Base-by-base conservation (phyloP, 2,329 filamentous ascomycete genomes). In the Akanthomyces uredinophilus region DNA sequence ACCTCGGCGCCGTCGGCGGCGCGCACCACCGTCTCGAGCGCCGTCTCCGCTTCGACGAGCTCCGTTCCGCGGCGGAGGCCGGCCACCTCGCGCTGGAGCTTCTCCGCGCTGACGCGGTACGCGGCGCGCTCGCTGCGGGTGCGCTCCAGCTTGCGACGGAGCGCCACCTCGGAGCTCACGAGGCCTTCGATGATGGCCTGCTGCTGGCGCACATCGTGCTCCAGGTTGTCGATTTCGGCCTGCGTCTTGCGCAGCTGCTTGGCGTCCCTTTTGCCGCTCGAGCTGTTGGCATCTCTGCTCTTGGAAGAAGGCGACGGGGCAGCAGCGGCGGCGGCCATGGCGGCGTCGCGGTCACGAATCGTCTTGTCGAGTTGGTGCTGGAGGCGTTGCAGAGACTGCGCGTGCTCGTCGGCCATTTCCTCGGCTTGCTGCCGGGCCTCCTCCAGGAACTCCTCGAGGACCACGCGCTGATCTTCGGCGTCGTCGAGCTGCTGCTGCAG, bases 121-220 rank as follows among this genome's bases (percentile, higher is more conserved):
- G 78, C 75, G 16, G 83, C 81, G 27, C 86, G 81, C 70, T 92
- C 87, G 68, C 85, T 85, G 29, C 88, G 87, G 4, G 85, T 84
- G 56, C 87, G 83, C 62, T 90, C 86, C 22, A 96, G 81, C 67
- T 93, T 91, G 60, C 80, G 78, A 11, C 86, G 82, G 18, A 91
- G 79, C 11, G 84, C 79, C 22, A 78, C 77, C 68, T 90, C 86
- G n/a, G 83, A 81, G 16, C 76, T 76, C 39, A 79, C 75, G 32
- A 87, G 78, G 37, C 78, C 74, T 46, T 84, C 83, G 54, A 93
- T 83, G 16, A 85, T 82, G 61, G 84, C 80, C 61, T 91, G 87
- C 64, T 89, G 87, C 69, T 90, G 85, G 6, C 83, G 80, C 32
- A 95, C 81, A 69, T 90, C 87, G 63, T 90, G 81, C 67, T 91